Percentiles rank a stretch among this genome's conserved stretches.
phyloP scores from a whole-genome alignment of 2,329 filamentous ascomycete species.

The Arthroderma sp. region DNA sequence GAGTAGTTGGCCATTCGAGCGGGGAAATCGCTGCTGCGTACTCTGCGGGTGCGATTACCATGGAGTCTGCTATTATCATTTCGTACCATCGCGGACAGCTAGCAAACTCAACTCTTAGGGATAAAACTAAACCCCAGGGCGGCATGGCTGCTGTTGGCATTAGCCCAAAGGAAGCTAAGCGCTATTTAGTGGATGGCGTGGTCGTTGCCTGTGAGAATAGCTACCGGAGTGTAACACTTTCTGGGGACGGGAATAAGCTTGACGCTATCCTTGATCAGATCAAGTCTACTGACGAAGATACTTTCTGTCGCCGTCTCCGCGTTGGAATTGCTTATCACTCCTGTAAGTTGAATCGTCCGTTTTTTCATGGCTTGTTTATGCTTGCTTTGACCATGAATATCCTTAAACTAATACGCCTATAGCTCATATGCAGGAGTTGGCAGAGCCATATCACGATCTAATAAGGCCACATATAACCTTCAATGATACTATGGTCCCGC shows the following conservation, averaged over 20 bases:
- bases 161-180: not conserved
- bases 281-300: slow-evolving; percentile 5
- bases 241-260: slow-evolving; percentile 26
- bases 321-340: slow-evolving; percentile 27
- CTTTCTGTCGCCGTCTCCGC: slow-evolving; percentile 8
- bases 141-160: slow-evolving; percentile 15
- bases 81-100: slow-evolving; percentile 17
- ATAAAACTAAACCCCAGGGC: not conserved
- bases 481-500: not conserved
- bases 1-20: slow-evolving; percentile 24
- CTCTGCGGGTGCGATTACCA: slow-evolving; percentile 17
- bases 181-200: slow-evolving; percentile 10
- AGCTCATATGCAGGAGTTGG: slow-evolving; percentile 17
- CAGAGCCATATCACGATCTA: slow-evolving; percentile 12
- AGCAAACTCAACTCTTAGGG: not conserved
- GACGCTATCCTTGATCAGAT: not conserved
- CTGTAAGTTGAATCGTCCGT: not conserved
- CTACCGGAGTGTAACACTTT: slow-evolving; percentile 26
- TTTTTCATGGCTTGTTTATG: not conserved
- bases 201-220: slow-evolving; percentile 30
- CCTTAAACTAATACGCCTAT: not conserved
- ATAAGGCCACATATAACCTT: not conserved
- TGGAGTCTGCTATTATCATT: slow-evolving; percentile 12
- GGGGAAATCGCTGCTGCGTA: slow-evolving; percentile 27
- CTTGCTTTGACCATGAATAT: not conserved